A percentile compares a stretch with the other conserved stretches of the same genome.
Conservation (phyloP, 345 rosid genomes). For the Ceriops decandra region DNA sequence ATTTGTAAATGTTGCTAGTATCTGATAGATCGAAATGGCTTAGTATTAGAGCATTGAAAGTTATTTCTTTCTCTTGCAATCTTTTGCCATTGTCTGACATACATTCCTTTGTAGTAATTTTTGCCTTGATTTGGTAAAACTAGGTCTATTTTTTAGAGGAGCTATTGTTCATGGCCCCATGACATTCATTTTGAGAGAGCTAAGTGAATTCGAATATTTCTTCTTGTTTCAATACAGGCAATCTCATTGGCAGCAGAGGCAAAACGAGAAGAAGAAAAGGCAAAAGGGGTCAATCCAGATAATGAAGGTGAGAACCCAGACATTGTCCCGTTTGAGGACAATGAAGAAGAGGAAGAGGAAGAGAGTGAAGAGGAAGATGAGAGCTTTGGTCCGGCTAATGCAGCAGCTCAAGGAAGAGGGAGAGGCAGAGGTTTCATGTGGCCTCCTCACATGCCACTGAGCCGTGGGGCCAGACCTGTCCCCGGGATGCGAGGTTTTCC, state of each 20-base stretch:
- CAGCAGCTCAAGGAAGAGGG: constrained; percentile 73
- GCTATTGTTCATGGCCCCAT: background rate
- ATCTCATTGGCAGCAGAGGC: constrained; percentile 84
- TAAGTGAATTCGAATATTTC: constrained; percentile 10
- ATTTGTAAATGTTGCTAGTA: too few relatives aligned
- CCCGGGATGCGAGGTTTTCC: constrained; percentile 84
- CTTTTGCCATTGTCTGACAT: too few relatives aligned
- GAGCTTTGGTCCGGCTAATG: constrained; percentile 32
- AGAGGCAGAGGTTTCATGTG: constrained; percentile 96
- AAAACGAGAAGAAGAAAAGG: constrained; percentile 96
- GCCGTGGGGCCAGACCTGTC: constrained; percentile 79
- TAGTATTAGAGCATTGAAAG: too few relatives aligned
- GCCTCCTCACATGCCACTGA: constrained; percentile 86
- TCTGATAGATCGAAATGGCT: too few relatives aligned
- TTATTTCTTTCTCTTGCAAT: too few relatives aligned
- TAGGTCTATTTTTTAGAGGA: too few relatives aligned
- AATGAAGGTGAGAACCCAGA: constrained; percentile 79
- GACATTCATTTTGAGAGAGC: background rate
- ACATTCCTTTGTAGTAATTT: too few relatives aligned
- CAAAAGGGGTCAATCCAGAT: constrained; percentile 86
- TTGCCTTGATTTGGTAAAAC: too few relatives aligned
- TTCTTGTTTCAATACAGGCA: constrained; percentile 42
- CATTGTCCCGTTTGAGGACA: constrained; percentile 94
- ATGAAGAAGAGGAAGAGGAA: constrained; percentile 97
- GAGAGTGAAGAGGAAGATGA: constrained; percentile 88